phyloP scores from a whole-genome alignment of 2,329 filamentous ascomycete species.

The Westerdykella sp. region DNA sequence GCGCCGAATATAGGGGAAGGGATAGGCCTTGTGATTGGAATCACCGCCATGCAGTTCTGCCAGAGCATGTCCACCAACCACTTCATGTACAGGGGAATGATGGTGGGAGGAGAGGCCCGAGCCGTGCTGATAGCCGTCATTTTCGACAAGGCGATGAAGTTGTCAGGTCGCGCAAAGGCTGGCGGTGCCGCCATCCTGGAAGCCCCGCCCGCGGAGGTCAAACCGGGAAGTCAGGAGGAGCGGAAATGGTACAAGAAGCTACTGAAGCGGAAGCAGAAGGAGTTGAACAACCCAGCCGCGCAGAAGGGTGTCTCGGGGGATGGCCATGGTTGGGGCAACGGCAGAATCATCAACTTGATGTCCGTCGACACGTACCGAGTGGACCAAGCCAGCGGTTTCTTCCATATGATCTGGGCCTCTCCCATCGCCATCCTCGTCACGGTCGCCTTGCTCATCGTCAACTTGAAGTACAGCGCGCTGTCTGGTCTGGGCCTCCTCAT shows the following conservation, averaged over 20 bases:
- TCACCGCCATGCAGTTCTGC: slow-evolving; percentile 76
- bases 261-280: slow-evolving; percentile 37
- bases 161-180: slow-evolving; percentile 82
- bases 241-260: slow-evolving; percentile 48
- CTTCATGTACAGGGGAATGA: slow-evolving; percentile 88
- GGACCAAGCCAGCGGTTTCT: slow-evolving; percentile 79
- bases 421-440: slow-evolving; percentile 74
- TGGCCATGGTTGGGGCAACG: slow-evolving; percentile 83
- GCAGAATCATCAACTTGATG: slow-evolving; percentile 88
- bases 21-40: slow-evolving; percentile 75
- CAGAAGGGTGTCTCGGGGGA: slow-evolving; percentile 56
- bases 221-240: slow-evolving; percentile 46
- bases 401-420: slow-evolving; percentile 86
- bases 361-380: slow-evolving; percentile 91
- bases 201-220: slow-evolving; percentile 39
- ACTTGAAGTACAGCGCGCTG: slow-evolving; percentile 82
- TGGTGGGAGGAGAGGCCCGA: slow-evolving; percentile 77
- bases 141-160: slow-evolving; percentile 85
- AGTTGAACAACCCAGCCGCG: slow-evolving; percentile 36
- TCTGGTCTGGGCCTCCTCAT: slow-evolving; percentile 80
- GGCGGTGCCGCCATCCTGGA: slow-evolving; percentile 55
- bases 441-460: slow-evolving; percentile 72
- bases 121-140: slow-evolving; percentile 78
- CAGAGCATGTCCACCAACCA: slow-evolving; percentile 81
- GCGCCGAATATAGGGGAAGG: slow-evolving; percentile 67